Evolutionary conservation across 805 yeast genomes (phyloP), one percentile per base, ranked within the genome.

Genomic region (Sungouiozyma ichnusensis): DNA sequence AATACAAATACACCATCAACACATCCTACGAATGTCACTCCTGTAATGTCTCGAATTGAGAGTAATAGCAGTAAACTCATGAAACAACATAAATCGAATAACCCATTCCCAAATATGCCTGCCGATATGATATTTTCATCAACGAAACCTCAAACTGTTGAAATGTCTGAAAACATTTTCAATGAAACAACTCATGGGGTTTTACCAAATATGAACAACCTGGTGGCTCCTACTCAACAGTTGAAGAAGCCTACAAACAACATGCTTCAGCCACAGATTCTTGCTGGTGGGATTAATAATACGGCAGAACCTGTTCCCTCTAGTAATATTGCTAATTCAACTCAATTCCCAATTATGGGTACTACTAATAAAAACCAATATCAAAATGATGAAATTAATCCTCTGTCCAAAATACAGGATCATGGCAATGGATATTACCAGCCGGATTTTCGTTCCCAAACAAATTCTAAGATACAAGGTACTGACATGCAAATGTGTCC

Each of bases 71-170:
- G 9, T 24, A 24, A 24, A 17, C 17, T 19, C 4, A 40, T 39
- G 9, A 58, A 51, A 46, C 58, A 52, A 34, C 61, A 61, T 46
- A 56, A 58, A 44, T 52, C 60, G 4, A 58, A 51, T 40, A 61
- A 61, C 43, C 65, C 65, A 17, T 61, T 61, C 37, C 65, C 64
- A 9, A 53, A 46, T 37, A 53, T 53, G 43, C 31, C 37, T 16
- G 45, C 47, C 6, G 40, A 40, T 29, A 39, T 37, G 17, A 24
- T 24, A 24, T 24, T 24, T 24, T 11, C 29, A 6, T 6, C 29
- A 24, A 24, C 6, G 6, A 11, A 24, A 11, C 29, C 29, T 6
- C 29, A 24, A 24, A 6, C 29, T 24, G 11, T 24, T 7, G 29
- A 6, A 24, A 24, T 24, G 6, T 24, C 29, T 24, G 29, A 24